Percentiles rank a stretch among this genome's conserved stretches.
Conservation (phyloP, 345 rosid species). For the Diplotaxis tenuifolia region DNA sequence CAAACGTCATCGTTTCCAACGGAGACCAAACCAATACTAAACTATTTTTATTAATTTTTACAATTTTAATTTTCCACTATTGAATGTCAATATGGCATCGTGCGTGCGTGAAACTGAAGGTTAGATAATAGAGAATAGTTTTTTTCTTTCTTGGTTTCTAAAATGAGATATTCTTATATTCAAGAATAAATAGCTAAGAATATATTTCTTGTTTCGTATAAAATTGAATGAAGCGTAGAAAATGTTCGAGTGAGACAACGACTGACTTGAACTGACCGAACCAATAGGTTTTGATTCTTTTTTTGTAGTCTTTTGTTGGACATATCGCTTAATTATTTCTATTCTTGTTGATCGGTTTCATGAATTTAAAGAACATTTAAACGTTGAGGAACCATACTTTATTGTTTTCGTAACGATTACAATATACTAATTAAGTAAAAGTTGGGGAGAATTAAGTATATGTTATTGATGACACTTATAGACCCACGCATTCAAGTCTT, state of each 20-base stretch:
- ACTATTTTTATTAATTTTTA: background rate
- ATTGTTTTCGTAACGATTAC: background rate
- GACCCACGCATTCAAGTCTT: background rate
- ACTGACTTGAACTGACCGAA: background rate
- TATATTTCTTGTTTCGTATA: background rate
- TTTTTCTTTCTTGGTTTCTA: background rate
- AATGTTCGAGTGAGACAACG: constrained; percentile 4
- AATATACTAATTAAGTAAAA: background rate
- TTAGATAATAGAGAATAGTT: background rate
- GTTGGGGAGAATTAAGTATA: background rate
- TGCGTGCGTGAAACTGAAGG: constrained; percentile 13
- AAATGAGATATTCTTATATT: background rate
- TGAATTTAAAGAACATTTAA: background rate
- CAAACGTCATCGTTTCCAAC: constrained; percentile 11
- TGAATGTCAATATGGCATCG: background rate
- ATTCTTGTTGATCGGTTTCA: background rate
- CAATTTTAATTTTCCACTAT: background rate
- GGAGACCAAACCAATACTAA: background rate
- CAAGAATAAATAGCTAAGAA: background rate
- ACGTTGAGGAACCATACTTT: background rate
- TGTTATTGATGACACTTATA: too few relatives aligned
- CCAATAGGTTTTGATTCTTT: background rate
- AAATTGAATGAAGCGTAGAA: background rate
- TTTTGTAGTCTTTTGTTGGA: background rate
- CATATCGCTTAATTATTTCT: background rate